Evolutionary conservation across 805 yeast genomes (phyloP), one percentile per base, ranked within the genome.

Genomic region (Teunomyces atbi): DNA sequence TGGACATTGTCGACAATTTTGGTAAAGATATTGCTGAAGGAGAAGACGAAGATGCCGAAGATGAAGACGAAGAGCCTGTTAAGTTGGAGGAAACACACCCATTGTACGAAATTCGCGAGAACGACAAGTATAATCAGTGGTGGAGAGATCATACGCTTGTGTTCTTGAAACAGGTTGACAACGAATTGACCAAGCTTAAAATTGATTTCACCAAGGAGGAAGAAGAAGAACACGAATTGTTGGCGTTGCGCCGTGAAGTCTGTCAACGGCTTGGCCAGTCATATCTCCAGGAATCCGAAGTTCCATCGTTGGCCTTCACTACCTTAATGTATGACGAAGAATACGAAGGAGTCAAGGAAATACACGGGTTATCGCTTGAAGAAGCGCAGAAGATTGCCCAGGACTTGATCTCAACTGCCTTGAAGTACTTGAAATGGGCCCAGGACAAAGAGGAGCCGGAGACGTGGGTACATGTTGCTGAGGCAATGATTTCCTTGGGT

Each of bases 391-490:
- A 59, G 18, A 70, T 71, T 35, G 81, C 88, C 0, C 66, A 76
- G 32, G 65, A 69, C 2, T 63, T 74, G 29, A 77, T 82, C 8
- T 55, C 62, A 7, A 66, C 64, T 15, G 95, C 95, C 0, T 69
- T 86, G 20, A 67, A 71, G 32, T 78, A 79, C 57, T 69, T 90
- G 45, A 65, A 71, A 45, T 66, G 71, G 45, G 84, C 90, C 0
- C 79, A 83, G 61, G 81, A 81, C 42, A 82, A 80, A 15, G 87
- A 83, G 39, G 89, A 85, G 34, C 95, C 96, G 0, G 84, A 83
- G 48, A 74, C 86, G 4, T 86, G 92, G 88, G 96, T 84, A 10
- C 79, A 81, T 58, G 76, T 86, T 39, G 96, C 97, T 1, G 98
- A 92, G 64, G 91, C 96, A 1, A 72, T 81, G 57, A 88, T 92